phyloP scores from a whole-genome alignment of 75 land plant genomes.

The Ceratopteris richardii region DNA sequence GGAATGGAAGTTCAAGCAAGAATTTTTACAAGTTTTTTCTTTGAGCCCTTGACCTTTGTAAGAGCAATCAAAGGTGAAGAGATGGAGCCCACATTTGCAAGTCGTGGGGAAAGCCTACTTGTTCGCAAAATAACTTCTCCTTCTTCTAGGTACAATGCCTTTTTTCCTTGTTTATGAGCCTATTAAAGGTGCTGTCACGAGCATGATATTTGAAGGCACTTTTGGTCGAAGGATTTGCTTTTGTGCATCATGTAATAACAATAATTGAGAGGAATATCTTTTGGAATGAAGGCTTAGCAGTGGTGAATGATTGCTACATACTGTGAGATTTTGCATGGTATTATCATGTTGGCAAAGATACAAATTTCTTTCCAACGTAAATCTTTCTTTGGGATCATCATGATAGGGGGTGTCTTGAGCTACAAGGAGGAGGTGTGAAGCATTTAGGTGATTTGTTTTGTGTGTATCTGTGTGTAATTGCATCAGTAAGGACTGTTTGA shows the following conservation, averaged over 20 bases:
- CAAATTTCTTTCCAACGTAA: no score
- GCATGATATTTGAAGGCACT: background rate
- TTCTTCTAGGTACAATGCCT: conserved; percentile 44
- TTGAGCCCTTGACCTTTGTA: conserved; percentile 58
- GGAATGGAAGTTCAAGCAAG: conserved; percentile 42
- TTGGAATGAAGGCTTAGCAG: background rate
- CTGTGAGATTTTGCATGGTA: background rate
- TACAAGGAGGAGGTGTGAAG: no score
- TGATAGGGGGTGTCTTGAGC: no score
- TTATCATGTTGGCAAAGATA: no score
- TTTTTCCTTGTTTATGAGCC: background rate
- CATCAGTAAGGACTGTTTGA: no score
- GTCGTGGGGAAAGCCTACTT: conserved; percentile 68
- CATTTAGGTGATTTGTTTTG: no score
- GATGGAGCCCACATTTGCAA: conserved; percentile 69
- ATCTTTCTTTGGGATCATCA: no score
- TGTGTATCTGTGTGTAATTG: no score
- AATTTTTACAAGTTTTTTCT: conserved; percentile 49
- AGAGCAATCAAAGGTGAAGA: conserved; percentile 69
- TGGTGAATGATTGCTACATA: background rate
- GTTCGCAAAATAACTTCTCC: conserved; percentile 67
- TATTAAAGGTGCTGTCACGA: background rate
- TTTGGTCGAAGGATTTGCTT: background rate
- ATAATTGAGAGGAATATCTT: background rate
- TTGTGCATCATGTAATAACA: background rate